These are phyloP conservation scores for Cornus kousa DNA, from an alignment of 148 eudicot species.

Conservation along the genomic window DNA sequence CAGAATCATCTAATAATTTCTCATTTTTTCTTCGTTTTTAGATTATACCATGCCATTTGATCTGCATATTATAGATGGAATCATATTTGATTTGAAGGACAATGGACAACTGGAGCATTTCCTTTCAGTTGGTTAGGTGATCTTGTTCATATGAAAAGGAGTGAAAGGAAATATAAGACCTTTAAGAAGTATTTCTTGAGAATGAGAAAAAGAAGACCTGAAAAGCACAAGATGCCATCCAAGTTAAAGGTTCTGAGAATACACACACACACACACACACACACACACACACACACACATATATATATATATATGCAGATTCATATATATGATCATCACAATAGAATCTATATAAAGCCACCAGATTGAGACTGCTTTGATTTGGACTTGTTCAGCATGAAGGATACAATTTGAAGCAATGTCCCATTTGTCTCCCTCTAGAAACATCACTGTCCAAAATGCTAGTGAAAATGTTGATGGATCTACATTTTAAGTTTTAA, in stretches of 20 bases:
- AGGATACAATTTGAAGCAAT: conserved; percentile 1
- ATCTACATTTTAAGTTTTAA: background rate
- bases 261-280: too few species aligned
- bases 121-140: background rate
- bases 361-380: background rate
- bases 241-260: background rate
- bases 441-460: background rate
- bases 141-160: background rate
- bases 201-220: background rate
- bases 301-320: too few species aligned
- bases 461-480: background rate
- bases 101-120: background rate
- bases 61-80: too few species aligned
- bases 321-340: too few species aligned
- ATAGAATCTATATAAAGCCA: background rate
- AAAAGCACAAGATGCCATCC: conserved; percentile 3
- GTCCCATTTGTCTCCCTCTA: background rate
- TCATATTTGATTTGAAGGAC: too few species aligned
- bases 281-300: too few species aligned
- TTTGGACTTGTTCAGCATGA: background rate
- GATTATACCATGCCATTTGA: too few species aligned
- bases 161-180: too few species aligned
- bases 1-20: too few species aligned
- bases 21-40: too few species aligned
- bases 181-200: background rate